phyloP scores from a whole-genome alignment of 169 alveolate species.

The Cyclospora cayetanensis region DNA sequence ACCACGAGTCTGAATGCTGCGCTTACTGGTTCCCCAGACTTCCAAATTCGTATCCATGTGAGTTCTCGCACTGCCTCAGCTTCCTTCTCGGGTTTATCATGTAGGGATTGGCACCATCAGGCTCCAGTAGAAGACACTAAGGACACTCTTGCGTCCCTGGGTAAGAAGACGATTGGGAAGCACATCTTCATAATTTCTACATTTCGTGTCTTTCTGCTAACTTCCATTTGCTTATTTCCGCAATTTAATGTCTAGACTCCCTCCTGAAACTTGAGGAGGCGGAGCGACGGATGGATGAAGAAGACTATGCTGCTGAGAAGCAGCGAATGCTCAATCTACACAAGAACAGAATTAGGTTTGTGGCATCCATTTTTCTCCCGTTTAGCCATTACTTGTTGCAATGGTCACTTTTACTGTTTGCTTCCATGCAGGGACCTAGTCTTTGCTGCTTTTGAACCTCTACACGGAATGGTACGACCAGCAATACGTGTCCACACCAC shows the following conservation, averaged over 20 bases:
- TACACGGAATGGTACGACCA: conserved; percentile 60
- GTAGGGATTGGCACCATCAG: background rate
- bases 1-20: conserved; percentile 30
- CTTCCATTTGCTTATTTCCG: background rate
- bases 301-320: conserved; percentile 67
- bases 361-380: background rate
- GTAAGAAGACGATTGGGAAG: background rate
- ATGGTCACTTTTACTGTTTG: background rate
- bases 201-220: too few species aligned
- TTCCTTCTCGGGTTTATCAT: background rate
- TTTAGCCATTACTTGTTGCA: background rate
- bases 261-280: conserved; percentile 60
- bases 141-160: conserved; percentile 61
- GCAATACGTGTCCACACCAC: background rate
- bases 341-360: conserved; percentile 60
- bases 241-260: background rate
- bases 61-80: background rate
- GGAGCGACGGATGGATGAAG: conserved; percentile 66
- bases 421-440: conserved; percentile 46
- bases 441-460: conserved; percentile 65
- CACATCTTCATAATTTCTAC: background rate
- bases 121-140: conserved; percentile 69
- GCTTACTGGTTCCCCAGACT: conserved; percentile 24
- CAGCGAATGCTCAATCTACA: conserved; percentile 60
- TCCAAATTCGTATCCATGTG: conserved; percentile 57